Evolutionary conservation across 140 eudicot species (phyloP).

Genomic region (Erigeron philadelphicus): DNA sequence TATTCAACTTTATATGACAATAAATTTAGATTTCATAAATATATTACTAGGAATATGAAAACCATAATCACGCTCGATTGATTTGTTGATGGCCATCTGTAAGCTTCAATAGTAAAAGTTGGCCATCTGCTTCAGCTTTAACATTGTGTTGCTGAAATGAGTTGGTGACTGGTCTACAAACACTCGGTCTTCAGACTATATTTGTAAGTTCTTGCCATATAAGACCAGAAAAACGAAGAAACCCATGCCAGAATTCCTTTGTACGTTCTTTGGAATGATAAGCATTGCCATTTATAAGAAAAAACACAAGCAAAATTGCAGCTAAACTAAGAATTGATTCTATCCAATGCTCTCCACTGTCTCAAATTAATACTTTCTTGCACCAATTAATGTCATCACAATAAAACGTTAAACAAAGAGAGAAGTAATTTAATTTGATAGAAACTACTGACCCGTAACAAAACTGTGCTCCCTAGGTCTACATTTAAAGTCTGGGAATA

Average conservation of each 20-base stretch:
- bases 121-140: not conserved
- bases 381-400: not conserved
- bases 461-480: constrained; percentile 26
- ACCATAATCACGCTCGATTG: no score
- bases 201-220: not conserved
- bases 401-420: not conserved
- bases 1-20: no score
- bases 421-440: not conserved
- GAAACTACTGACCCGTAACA: constrained; percentile 12
- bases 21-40: no score
- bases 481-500: constrained; percentile 6
- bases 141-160: not conserved
- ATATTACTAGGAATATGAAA: no score
- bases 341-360: no score
- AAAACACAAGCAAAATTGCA: not conserved
- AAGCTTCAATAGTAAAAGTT: not conserved
- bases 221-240: not conserved
- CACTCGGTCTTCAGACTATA: not conserved
- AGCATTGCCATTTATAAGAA: not conserved
- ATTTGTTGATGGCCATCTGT: not conserved
- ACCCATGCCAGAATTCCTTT: not conserved
- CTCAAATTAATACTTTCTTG: no score
- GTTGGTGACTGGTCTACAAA: not conserved
- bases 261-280: no score
- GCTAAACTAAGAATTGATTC: no score